These are phyloP conservation scores for Monosporascus sp. DNA, from an alignment of 2,329 filamentous ascomycete genomes.

Conservation along the genomic window DNA sequence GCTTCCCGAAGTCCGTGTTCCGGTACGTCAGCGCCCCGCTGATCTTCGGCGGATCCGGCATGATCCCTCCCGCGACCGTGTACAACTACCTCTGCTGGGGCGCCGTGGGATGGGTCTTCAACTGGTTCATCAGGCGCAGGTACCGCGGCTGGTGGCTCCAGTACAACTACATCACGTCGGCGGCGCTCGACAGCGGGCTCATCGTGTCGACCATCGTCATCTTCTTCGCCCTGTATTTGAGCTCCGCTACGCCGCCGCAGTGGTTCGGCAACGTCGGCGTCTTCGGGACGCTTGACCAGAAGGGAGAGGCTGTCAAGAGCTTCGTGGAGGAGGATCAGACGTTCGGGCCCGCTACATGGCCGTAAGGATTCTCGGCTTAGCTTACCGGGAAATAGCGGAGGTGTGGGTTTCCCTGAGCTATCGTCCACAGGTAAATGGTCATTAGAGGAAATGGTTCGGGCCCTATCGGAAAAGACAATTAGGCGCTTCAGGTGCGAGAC, in stretches of 20 bases:
- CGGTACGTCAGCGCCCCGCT: constrained; percentile 65
- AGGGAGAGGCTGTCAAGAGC: constrained; percentile 37
- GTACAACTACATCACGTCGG: constrained; percentile 73
- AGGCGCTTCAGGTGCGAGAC: too few species aligned
- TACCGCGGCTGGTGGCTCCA: constrained; percentile 71
- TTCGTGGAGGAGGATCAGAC: constrained; percentile 37
- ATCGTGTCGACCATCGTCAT: constrained; percentile 63
- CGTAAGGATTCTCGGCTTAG: constrained; percentile 19
- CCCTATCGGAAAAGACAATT: too few species aligned
- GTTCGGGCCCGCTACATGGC: constrained; percentile 49
- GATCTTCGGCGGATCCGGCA: constrained; percentile 60
- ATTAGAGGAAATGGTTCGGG: too few species aligned
- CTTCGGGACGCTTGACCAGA: constrained; percentile 42
- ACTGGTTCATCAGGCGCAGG: constrained; percentile 60
- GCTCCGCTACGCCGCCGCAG: constrained; percentile 45
- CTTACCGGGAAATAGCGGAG: too few species aligned
- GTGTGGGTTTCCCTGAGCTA: too few species aligned
- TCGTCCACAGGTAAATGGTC: too few species aligned
- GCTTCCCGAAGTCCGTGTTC: constrained; percentile 56
- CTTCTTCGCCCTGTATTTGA: constrained; percentile 63
- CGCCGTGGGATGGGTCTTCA: constrained; percentile 62
- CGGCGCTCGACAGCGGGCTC: constrained; percentile 64
- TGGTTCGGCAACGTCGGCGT: constrained; percentile 60
- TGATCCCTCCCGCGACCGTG: constrained; percentile 64
- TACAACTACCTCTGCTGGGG: constrained; percentile 71